Base-by-base conservation (phyloP, 2,329 filamentous ascomycete species). In the Trichoderma atroviride region DNA sequence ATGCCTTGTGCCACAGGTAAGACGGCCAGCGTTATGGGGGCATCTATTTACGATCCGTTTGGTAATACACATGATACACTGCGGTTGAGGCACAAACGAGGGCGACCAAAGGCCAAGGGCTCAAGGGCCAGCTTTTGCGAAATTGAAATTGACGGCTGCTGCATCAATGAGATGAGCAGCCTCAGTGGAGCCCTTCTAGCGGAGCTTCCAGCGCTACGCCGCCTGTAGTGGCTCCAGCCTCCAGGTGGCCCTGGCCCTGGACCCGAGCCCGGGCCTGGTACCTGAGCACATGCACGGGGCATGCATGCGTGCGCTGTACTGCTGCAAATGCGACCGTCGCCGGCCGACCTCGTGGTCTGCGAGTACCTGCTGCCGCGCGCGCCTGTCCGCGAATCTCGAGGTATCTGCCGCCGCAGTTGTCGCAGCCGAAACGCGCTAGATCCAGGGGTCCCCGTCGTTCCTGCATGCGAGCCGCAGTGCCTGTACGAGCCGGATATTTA, bases 361-460 rank as follows among this genome's bases (percentile, higher is more conserved):
- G 47, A 50, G 47, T 68, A 71, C 66, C n/a, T 55, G 33, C 14
- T 27, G n/a, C 24, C 64, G 47, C 62, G 56, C 53, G 19, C n/a
- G 58, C 29, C 27, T 22, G 22, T 4, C 37, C 19, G 69, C 62
- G 7, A 24, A 16, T 50, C 64, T 69, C 40, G 40, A 72, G 69
- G 70, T 72, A 53, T 27, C 47, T 40, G 35, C 56, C 22, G 50
- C 50, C 24, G 31, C 56, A 50, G 47, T 50, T 50, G 9, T 50
- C 47, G n/a, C 47, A 35, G 66, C 40, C 57, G 60, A 59, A 68
- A 68, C 65, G 69, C 69, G 69, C 69, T 72, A 73, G 63, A 47
- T 65, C 72, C 74, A 74, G 72, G 73, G 72, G 70, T 67, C 70
- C 70, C 53, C 71, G 72, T 73, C 74, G 76, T 76, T 77, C 76